These are phyloP conservation scores for Leccinum incarnatum DNA, from an alignment of 768 basidiomycete species.

Conservation along the genomic window DNA sequence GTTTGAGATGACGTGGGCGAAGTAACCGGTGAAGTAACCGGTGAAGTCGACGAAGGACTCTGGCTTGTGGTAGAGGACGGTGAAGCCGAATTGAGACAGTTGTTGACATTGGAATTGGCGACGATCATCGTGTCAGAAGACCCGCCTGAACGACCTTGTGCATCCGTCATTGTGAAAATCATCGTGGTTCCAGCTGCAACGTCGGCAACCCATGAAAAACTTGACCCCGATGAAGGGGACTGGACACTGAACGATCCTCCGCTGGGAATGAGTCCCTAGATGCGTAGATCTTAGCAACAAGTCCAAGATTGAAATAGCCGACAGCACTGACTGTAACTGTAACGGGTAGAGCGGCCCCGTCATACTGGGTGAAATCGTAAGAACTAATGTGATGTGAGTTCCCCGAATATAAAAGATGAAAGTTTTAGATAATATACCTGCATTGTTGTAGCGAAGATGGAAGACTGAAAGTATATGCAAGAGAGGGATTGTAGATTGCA, in stretches of 20 bases:
- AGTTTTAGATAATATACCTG: constrained; percentile 39
- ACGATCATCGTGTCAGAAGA: constrained; percentile 53
- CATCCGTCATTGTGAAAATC: constrained; percentile 55
- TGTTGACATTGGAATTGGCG: constrained; percentile 42
- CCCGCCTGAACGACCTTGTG: constrained; percentile 53
- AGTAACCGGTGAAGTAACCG: constrained; percentile 7
- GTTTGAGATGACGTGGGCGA: constrained; percentile 22
- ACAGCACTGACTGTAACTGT: constrained; percentile 46
- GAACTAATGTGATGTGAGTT: constrained; percentile 34
- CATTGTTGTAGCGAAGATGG: constrained; percentile 58
- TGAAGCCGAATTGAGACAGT: constrained; percentile 52
- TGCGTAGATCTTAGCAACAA: neutral
- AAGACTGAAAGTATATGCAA: constrained; percentile 49
- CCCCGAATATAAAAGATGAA: neutral
- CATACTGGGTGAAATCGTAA: constrained; percentile 46
- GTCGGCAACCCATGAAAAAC: constrained; percentile 55
- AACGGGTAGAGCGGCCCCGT: constrained; percentile 48
- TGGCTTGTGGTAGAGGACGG: constrained; percentile 48
- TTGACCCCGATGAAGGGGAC: constrained; percentile 35
- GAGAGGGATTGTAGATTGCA: constrained; percentile 43
- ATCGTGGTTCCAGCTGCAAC: constrained; percentile 56
- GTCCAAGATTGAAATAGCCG: neutral
- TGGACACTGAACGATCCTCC: constrained; percentile 49
- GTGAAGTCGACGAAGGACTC: constrained; percentile 23
- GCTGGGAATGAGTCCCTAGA: constrained; percentile 60